Evolutionary conservation across 495 filamentous ascomycete genomes (phyloP), one percentile per base, ranked within the genome.

Genomic region (Lepidopterella palustris): DNA sequence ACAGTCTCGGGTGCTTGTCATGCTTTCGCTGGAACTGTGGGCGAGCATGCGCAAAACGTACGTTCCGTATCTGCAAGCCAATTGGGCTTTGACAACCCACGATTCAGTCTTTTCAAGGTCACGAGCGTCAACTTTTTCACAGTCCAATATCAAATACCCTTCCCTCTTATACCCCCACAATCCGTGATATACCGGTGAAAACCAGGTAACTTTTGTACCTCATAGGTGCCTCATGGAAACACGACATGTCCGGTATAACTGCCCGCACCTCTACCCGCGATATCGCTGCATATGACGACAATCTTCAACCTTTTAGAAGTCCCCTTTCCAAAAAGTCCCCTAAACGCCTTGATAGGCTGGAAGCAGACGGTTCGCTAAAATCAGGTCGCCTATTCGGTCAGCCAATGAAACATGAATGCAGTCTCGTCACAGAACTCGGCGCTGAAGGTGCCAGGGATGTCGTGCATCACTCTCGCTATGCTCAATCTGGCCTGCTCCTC

Each of bases 401-500:
- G 35, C 35, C 35, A 15, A 50, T 50, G 47, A 50, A 25, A 50
- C 47, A 50, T 24, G 21, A 24, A 50, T 50, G 47, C 47, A 50
- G 25, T 27, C 20, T 27, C 18, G 26, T 50, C 47, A 50, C 47
- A 50, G 23, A 18, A n/a, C 26, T 24, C 26, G 47, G 47, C 20
- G 47, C n/a, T 15, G 35, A 18, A 42, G 2, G 18, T 42, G 35
- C 18, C 47, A 24, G 15, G 47, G 47, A 50, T 50, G 47, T 50
- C 47, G 47, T 26, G 25, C 47, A 26, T 26, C 15, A 18, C 35
- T 42, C 18, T 42, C 35, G 35, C 35, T 18, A 42, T 42, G 13
- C 35, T 18, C 35, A n/a, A 3, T 42, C 35, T 42, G 35, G 35
- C 35, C 35, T 18, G 35, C 35, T 42, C 35, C 35, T 15, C 35